These are phyloP conservation scores for Metschnikowia rubicola DNA, from an alignment of 805 yeast genomes.

Conservation along the genomic window DNA sequence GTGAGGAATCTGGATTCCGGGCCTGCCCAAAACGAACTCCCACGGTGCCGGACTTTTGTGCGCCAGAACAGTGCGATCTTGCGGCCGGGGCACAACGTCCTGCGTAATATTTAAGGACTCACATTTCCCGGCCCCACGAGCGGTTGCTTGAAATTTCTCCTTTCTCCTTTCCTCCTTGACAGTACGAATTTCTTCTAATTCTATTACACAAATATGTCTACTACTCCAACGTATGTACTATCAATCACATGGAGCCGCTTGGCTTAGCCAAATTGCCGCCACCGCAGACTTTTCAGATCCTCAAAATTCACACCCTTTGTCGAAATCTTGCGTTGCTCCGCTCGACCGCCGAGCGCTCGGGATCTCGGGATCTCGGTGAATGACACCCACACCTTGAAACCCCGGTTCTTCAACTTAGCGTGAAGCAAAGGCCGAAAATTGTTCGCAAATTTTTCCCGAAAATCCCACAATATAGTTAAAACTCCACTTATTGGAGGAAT, in stretches of 20 bases:
- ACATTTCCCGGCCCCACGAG: constrained; percentile 11
- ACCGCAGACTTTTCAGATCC: no score
- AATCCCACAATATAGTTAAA: no score
- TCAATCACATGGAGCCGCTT: no score
- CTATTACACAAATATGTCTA: constrained; percentile 28
- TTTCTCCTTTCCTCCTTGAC: constrained; percentile 1
- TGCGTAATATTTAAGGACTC: constrained; percentile 15
- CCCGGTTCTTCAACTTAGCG: no score
- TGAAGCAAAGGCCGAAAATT: no score
- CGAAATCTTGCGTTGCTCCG: not conserved
- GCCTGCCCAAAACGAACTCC: not conserved
- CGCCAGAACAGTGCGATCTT: constrained; percentile 12
- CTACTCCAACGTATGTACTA: constrained; percentile 43
- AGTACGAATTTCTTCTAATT: constrained; percentile 5
- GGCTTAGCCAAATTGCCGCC: no score
- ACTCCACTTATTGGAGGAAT: no score
- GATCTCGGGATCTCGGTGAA: not conserved
- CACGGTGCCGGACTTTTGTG: constrained; percentile 13
- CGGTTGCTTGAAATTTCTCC: constrained; percentile 2
- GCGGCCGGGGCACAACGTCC: constrained; percentile 9
- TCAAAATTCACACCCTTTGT: no score
- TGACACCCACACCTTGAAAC: not conserved
- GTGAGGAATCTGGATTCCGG: not conserved
- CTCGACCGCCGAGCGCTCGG: not conserved
- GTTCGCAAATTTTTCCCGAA: no score